Percentiles rank a stretch among this genome's conserved stretches.
These are phyloP conservation scores for Metschnikowia hibisci DNA, from an alignment of 805 yeast species.

Conservation along the genomic window DNA sequence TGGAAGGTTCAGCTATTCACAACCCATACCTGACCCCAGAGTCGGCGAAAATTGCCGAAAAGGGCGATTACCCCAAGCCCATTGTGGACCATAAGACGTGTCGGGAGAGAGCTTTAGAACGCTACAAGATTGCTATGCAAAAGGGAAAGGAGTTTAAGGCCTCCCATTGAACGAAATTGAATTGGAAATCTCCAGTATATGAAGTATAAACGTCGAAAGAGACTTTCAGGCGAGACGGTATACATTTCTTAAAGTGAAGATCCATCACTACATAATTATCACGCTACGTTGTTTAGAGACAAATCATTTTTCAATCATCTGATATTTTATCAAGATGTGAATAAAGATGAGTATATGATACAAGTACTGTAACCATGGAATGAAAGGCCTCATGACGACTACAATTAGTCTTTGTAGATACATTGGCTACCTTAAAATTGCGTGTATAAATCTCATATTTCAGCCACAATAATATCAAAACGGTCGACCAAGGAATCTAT, in stretches of 20 bases:
- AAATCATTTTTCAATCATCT: background rate
- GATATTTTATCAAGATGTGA: too few relatives aligned
- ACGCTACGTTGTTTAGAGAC: too few relatives aligned
- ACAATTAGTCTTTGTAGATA: too few relatives aligned
- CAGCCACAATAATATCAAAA: conserved; percentile 8
- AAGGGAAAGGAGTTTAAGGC: conserved; percentile 12
- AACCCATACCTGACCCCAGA: conserved; percentile 29
- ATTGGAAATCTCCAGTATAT: too few relatives aligned
- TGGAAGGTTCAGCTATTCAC: conserved; percentile 30
- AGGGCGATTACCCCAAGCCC: conserved; percentile 40
- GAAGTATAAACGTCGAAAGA: too few relatives aligned
- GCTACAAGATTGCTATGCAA: conserved; percentile 35
- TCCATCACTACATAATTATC: too few relatives aligned
- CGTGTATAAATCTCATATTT: background rate
- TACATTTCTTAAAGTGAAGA: too few relatives aligned
- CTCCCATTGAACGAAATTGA: background rate
- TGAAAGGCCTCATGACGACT: too few relatives aligned
- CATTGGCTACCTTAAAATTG: too few relatives aligned
- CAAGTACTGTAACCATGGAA: too few relatives aligned
- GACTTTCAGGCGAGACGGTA: too few relatives aligned
- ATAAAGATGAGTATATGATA: too few relatives aligned
- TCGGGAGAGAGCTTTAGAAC: conserved; percentile 40
- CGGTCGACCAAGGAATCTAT: conserved; percentile 4
- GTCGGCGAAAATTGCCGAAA: conserved; percentile 24
- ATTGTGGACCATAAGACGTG: conserved; percentile 41